phyloP scores from a whole-genome alignment of 805 yeast genomes.

The Scheffersomyces lignosus region DNA sequence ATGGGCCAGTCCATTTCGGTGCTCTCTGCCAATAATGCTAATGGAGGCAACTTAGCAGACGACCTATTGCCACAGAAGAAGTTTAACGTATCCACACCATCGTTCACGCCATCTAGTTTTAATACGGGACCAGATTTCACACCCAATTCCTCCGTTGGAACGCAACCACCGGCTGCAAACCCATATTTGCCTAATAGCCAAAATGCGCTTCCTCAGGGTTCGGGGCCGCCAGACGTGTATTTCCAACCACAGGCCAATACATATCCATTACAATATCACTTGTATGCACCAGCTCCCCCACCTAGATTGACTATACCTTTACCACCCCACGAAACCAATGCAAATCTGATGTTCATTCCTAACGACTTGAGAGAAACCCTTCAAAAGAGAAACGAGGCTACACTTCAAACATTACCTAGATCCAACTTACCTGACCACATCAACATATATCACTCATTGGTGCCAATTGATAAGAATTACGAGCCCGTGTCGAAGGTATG shows the following conservation, averaged over 20 bases:
- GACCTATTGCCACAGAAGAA: constrained; percentile 12
- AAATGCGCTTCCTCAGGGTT: constrained; percentile 11
- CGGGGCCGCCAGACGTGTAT: constrained; percentile 19
- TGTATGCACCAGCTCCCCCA: constrained; percentile 88
- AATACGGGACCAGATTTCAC: constrained; percentile 6
- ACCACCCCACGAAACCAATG: constrained; percentile 69
- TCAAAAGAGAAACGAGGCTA: constrained; percentile 75
- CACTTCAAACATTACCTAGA: constrained; percentile 61
- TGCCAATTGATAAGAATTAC: constrained; percentile 64
- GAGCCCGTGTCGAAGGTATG: constrained; percentile 38
- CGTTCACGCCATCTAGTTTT: constrained; percentile 34
- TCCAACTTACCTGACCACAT: constrained; percentile 57
- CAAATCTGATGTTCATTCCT: constrained; percentile 70
- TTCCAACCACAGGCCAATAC: constrained; percentile 17
- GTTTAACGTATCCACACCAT: constrained; percentile 41
- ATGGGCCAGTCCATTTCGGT: neutral
- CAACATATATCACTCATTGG: constrained; percentile 73
- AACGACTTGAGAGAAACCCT: constrained; percentile 69
- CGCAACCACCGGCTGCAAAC: constrained; percentile 12
- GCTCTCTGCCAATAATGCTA: neutral
- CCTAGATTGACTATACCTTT: constrained; percentile 63
- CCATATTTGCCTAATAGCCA: constrained; percentile 21
- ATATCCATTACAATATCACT: constrained; percentile 73
- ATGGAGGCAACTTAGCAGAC: neutral
- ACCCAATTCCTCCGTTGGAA: constrained; percentile 3